These are phyloP conservation scores for Leishmania mexicana DNA, from an alignment of 208 protist species.

Conservation along the genomic window DNA sequence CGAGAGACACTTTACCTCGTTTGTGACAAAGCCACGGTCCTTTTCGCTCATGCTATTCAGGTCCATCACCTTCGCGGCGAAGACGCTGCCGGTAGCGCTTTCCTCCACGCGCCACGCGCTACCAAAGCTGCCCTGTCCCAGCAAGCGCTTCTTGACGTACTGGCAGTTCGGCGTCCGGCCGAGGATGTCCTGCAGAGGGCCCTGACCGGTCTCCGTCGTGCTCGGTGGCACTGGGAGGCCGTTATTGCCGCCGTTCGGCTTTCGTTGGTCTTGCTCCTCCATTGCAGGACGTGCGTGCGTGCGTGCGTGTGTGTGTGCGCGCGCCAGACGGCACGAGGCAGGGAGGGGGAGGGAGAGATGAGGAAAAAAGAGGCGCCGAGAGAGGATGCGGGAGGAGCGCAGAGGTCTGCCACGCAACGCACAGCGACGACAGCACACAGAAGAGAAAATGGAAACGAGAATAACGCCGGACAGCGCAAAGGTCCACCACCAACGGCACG, in stretches of 20 bases:
- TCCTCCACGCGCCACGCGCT: slow-evolving; percentile 88
- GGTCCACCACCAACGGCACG: too few relatives aligned
- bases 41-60: slow-evolving; percentile 86
- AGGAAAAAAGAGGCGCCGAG: slow-evolving; percentile 6
- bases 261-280: slow-evolving; percentile 32
- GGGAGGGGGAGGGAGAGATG: not conserved
- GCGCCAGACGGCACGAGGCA: not conserved
- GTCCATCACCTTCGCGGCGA: slow-evolving; percentile 93
- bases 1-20: slow-evolving; percentile 94
- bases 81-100: slow-evolving; percentile 59
- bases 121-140: slow-evolving; percentile 94
- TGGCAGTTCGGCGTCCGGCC: slow-evolving; percentile 62
- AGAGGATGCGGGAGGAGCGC: not conserved
- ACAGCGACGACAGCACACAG: too few relatives aligned
- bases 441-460: too few relatives aligned
- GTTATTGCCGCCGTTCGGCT: slow-evolving; percentile 36
- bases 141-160: slow-evolving; percentile 86
- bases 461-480: too few relatives aligned
- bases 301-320: slow-evolving; percentile 1
- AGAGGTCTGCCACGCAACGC: too few relatives aligned
- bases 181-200: slow-evolving; percentile 76
- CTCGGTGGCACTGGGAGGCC: slow-evolving; percentile 65
- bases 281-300: slow-evolving; percentile 6
- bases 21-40: slow-evolving; percentile 92
- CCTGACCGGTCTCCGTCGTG: slow-evolving; percentile 35